Conservation (phyloP, 306 rosid genomes). For the Pyrus communis region DNA sequence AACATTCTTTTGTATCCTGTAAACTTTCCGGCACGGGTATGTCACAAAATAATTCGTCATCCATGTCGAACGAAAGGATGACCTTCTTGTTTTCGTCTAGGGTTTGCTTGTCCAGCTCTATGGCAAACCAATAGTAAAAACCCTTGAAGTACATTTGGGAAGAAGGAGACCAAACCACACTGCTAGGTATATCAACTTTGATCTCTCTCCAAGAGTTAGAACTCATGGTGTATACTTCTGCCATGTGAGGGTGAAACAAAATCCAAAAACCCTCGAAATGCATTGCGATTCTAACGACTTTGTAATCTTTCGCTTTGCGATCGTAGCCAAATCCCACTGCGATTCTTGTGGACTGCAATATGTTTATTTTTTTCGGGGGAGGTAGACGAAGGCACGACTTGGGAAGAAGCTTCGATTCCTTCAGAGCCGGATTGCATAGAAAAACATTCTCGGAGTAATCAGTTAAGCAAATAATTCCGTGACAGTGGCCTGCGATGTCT, state of each 20-base stretch:
- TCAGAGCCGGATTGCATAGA: not conserved
- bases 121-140: not conserved
- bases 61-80: conserved; percentile 1
- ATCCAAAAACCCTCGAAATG: not conserved
- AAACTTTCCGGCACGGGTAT: not conserved
- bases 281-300: not conserved
- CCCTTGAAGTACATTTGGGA: not conserved
- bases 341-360: not conserved
- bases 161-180: not conserved
- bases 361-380: not conserved
- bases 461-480: not conserved
- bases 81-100: not conserved
- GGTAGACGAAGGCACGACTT: not conserved
- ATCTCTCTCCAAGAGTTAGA: conserved; percentile 5
- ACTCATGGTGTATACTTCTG: not conserved
- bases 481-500: not conserved
- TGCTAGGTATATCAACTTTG: not conserved
- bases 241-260: not conserved
- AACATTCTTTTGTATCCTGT: not conserved
- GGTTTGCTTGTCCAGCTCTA: not conserved
- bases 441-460: not conserved
- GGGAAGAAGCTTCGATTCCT: not conserved
- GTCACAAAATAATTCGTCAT: not conserved
- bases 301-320: not conserved
- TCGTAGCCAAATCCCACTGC: not conserved